phyloP scores from a whole-genome alignment of 148 eudicot genomes.

The Suaeda aralocaspica region DNA sequence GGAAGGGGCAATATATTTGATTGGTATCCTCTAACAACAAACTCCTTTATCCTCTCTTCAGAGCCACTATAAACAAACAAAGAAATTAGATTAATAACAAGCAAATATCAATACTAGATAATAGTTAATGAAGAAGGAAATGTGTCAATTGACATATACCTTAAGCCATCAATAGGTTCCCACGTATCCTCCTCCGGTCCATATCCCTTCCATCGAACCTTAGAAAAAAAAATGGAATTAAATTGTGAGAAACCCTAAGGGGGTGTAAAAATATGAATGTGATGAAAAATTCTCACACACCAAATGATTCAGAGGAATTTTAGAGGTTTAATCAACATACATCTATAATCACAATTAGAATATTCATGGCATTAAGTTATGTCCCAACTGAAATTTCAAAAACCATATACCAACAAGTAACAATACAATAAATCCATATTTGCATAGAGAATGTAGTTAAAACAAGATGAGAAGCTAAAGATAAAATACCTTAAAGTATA shows the following conservation, averaged over 20 bases:
- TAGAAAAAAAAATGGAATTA: not conserved
- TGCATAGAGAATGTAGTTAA: not conserved
- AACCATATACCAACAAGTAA: not conserved
- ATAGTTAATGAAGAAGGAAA: not conserved
- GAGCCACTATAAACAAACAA: not conserved
- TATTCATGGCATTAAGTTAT: not conserved
- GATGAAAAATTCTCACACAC: too few relatives aligned
- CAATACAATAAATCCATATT: not conserved
- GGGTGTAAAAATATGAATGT: too few relatives aligned
- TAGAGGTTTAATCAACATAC: too few relatives aligned
- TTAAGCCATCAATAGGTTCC: slow-evolving; percentile 21
- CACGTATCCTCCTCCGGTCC: slow-evolving; percentile 23
- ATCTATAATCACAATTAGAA: not conserved
- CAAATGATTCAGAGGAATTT: too few relatives aligned
- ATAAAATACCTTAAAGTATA: slow-evolving; percentile 19
- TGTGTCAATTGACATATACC: not conserved
- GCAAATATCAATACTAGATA: not conserved
- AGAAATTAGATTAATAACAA: not conserved
- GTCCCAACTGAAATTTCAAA: not conserved
- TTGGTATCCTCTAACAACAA: slow-evolving; percentile 15
- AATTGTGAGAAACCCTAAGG: not conserved
- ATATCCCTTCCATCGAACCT: slow-evolving; percentile 27
- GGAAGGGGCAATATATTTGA: slow-evolving; percentile 20
- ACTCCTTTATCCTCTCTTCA: slow-evolving; percentile 19
- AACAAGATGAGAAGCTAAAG: not conserved